A percentile compares a stretch with the other conserved stretches of the same genome.
Evolutionary conservation across 2,329 filamentous ascomycete species (phyloP).

Genomic region (Dryadomyces sulphureus): DNA sequence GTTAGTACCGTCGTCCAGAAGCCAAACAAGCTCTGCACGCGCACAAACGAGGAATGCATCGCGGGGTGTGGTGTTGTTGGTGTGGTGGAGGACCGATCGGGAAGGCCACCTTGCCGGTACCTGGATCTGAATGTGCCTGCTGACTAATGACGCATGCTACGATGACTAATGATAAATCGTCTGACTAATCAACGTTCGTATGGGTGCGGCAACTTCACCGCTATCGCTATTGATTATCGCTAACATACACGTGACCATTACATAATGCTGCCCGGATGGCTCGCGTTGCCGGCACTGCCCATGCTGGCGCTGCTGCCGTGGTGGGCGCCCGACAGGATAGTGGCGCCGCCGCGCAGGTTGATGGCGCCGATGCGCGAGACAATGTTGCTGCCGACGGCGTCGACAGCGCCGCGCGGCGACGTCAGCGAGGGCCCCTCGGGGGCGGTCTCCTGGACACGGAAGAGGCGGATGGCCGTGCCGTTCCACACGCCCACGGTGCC

Average conservation of each 20-base stretch:
- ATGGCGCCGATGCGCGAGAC: constrained; percentile 75
- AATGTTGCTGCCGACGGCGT: constrained; percentile 82
- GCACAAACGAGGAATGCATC: constrained; percentile 82
- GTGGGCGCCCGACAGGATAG: neutral
- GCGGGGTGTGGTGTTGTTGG: no score
- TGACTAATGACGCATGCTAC: no score
- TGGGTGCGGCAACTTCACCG: no score
- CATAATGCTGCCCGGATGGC: no score
- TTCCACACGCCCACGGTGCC: constrained; percentile 92
- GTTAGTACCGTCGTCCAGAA: constrained; percentile 96
- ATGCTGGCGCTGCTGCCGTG: neutral
- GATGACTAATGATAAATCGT: no score
- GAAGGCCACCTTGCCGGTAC: no score
- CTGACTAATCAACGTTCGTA: no score
- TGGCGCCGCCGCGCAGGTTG: constrained; percentile 41
- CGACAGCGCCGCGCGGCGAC: constrained; percentile 77
- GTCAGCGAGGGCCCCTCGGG: constrained; percentile 67
- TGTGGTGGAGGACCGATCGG: no score
- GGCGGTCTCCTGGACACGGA: constrained; percentile 75
- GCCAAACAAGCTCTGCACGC: constrained; percentile 84
- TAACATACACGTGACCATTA: no score
- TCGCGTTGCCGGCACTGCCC: neutral
- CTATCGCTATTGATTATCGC: no score
- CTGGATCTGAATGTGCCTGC: no score
- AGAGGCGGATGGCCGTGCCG: constrained; percentile 73